Evolutionary conservation across 225 moss, liverwort and hornwort species (phyloP), one percentile per base, ranked within the genome.

Genomic region (Marchantia polymorpha): DNA sequence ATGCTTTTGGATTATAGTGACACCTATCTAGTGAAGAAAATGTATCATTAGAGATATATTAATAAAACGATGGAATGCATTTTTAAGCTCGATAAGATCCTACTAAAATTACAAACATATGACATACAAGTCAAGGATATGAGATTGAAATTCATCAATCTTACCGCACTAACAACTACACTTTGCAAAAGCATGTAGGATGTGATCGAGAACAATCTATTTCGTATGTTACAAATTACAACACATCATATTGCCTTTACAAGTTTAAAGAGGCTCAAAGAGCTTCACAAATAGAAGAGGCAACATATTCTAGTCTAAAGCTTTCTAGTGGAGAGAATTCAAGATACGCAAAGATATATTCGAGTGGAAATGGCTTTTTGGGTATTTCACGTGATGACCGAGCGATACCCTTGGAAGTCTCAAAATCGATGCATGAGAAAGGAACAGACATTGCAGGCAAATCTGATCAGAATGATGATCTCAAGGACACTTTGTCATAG

Each of bases 141-240:
- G 77, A 93, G 97, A 69, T 90, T 97, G 85, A 88, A 97, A 87
- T 93, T 97, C 77, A 97, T 97, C 81, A 97, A 97, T 73, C 85
- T 94, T 66, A 97, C 97, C 75, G 93, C 94, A 59, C 88, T 97
- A 23, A 97, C 97, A 1, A 94, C 94, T 82, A 88, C 92, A 22
- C 97, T 97, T 63, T 97, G 97, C 88, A 88, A 91, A 79, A 91
- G 97, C 89, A 95, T 93, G 95, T 99, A 99, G 58, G 93, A 92
- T 79, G 95, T 99, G 53, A 95, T 99, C 83, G 94, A 95, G 78
- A 95, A 99, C 81, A 95, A 99, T 81, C 86, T 99, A 52, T 83
- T 99, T 54, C 93, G 95, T 77, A 95, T 95, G 14, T 84, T 99
- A 83, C 93, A 95, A 86, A 91, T 93, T 22, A 92, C 91, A 29